Base-by-base conservation (phyloP, 2,329 filamentous ascomycete species). In the Amesomyces nigricolor region DNA sequence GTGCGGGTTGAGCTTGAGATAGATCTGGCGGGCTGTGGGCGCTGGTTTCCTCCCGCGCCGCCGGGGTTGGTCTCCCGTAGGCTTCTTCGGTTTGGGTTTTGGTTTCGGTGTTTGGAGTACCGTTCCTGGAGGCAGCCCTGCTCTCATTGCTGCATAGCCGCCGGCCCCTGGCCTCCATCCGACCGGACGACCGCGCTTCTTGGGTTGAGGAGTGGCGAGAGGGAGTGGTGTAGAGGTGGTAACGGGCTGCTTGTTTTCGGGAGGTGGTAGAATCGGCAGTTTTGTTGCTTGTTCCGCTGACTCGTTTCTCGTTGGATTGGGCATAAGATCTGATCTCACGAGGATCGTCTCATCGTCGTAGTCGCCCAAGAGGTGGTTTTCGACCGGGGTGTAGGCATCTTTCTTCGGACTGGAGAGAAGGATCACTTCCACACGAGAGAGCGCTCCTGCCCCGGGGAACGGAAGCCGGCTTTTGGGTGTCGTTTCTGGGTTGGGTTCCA, bases 101-200 rank as follows among this genome's bases (percentile, higher is more conserved):
- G 57, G 39, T 19, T 57, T 32, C 4, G 57, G 37, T 32, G 61
- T 19, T 56, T 47, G 1, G 11, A 35, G 32, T 35, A 35, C 32
- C 37, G 55, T 26, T 48, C 55, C 46, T 48, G 58, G 7, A 26
- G 43, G 37, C 11, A 54, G 29, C 2, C 48, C 51, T 8, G 44
- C 26, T 5, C 53, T 58, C 38, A 60, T 59, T 11, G 61, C 57
- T 3, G 61, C 53, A 57, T 70, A 72, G 1, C 67, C 63, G 10
- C 60, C 63, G 61, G 65, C 68, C 42, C 69, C 70, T 2, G 65
- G 64, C 48, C 66, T 72, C 71, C 71, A 79, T 22, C 77, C 78
- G 51, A 76, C 75, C 4, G 79, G 78, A 5, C 79, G 71, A 7
- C 79, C 78, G 38, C 72, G 69, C 53, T 72, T 62, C 35, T 62